Evolutionary conservation across 805 yeast genomes (phyloP).

Genomic region (Candida caryicola): DNA sequence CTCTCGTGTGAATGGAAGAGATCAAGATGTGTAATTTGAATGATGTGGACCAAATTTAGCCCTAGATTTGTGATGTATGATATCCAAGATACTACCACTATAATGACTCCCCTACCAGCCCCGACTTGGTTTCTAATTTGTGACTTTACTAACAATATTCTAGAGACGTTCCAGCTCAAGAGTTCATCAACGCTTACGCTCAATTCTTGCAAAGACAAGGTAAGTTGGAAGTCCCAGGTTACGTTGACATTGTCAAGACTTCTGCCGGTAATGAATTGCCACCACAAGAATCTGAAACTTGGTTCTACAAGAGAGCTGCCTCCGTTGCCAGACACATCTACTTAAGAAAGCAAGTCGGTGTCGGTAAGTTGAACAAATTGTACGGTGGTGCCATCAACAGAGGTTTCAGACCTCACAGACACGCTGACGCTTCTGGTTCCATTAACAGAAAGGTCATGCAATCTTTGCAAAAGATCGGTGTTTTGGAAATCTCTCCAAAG

Average conservation of each 20-base stretch:
- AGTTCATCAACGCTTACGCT: slow-evolving; percentile 99
- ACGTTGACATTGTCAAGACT: slow-evolving; percentile 99
- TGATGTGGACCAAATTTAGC: not conserved
- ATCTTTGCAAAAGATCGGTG: slow-evolving; percentile 97
- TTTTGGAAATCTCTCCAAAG: slow-evolving; percentile 91
- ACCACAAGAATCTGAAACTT: slow-evolving; percentile 98
- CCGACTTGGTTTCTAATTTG: slow-evolving; percentile 5
- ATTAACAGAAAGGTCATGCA: slow-evolving; percentile 98
- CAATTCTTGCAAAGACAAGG: slow-evolving; percentile 99
- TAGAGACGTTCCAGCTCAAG: slow-evolving; percentile 99
- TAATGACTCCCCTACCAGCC: slow-evolving; percentile 1
- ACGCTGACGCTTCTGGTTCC: slow-evolving; percentile 98
- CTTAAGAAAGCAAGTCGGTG: slow-evolving; percentile 99
- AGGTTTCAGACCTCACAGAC: slow-evolving; percentile 98
- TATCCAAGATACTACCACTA: not conserved
- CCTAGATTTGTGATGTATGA: not conserved
- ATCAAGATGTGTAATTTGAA: not conserved
- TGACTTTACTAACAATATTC: slow-evolving; percentile 33
- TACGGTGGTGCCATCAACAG: slow-evolving; percentile 99
- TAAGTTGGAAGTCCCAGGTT: slow-evolving; percentile 99
- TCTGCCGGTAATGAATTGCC: slow-evolving; percentile 98
- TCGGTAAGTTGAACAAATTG: slow-evolving; percentile 96
- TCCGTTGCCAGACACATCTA: slow-evolving; percentile 99
- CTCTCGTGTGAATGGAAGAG: not conserved
- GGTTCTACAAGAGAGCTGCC: slow-evolving; percentile 99